Evolutionary conservation across 495 filamentous ascomycete genomes (phyloP).

Genomic region (Neurospora hispaniola): DNA sequence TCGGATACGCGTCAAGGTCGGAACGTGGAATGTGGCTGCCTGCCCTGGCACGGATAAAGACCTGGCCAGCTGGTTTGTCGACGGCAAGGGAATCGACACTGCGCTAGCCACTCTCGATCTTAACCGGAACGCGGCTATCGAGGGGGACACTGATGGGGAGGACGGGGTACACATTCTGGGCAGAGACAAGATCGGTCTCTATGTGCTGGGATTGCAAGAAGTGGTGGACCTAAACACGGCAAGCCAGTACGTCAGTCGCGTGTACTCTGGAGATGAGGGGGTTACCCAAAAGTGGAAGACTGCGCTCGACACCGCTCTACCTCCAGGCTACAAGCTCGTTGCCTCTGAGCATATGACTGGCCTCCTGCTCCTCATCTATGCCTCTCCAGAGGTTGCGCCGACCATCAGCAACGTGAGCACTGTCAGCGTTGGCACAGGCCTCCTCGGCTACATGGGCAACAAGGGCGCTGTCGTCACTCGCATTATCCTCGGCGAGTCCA

Average conservation of each 20-base stretch:
- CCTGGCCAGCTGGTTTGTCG: conserved; percentile 74
- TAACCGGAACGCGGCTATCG: conserved; percentile 17
- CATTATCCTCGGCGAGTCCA: conserved; percentile 81
- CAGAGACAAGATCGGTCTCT: conserved; percentile 66
- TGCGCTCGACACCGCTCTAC: conserved; percentile 58
- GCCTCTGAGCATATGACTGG: conserved; percentile 80
- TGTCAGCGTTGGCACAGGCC: conserved; percentile 69
- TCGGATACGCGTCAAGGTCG: conserved; percentile 71
- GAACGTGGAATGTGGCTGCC: conserved; percentile 90
- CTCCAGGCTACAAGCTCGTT: conserved; percentile 62
- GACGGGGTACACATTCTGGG: conserved; percentile 27
- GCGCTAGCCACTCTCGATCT: conserved; percentile 43
- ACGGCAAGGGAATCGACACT: conserved; percentile 58
- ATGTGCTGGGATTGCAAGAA: conserved; percentile 85
- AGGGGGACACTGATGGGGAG: conserved; percentile 11
- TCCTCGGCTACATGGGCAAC: conserved; percentile 90
- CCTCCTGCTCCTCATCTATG: conserved; percentile 75
- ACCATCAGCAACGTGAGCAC: conserved; percentile 69
- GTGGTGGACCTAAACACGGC: conserved; percentile 73
- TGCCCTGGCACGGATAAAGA: conserved; percentile 75
- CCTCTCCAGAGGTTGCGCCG: conserved; percentile 59
- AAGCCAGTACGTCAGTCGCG: conserved; percentile 42
- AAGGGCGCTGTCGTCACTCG: conserved; percentile 83
- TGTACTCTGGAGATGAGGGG: conserved; percentile 57
- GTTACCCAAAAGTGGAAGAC: conserved; percentile 69